These are phyloP conservation scores for Hyaloperonospora arabidopsidis DNA, from an alignment of 352 stramenopile genomes.

Conservation along the genomic window DNA sequence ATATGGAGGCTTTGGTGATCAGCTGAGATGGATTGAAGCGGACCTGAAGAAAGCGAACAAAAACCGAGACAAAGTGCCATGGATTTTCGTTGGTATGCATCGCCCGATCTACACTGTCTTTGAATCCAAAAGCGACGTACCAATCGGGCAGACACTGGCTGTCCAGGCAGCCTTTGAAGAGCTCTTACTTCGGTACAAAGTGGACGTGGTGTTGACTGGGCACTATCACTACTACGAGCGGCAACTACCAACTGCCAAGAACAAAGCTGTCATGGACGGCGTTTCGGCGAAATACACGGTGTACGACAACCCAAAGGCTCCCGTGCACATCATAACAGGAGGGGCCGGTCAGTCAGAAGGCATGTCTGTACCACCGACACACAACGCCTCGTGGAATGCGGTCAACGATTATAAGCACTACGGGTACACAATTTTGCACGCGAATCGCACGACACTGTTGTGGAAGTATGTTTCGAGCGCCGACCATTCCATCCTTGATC, in stretches of 20 bases:
- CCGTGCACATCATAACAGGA: conserved; percentile 66
- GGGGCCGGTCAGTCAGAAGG: conserved; percentile 57
- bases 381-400: conserved; percentile 38
- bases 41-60: conserved; percentile 58
- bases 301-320: conserved; percentile 58
- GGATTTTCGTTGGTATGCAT: conserved; percentile 82
- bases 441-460: conserved; percentile 24
- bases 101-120: conserved; percentile 60
- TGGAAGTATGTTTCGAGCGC: conserved; percentile 30
- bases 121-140: neutral
- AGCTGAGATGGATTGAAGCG: conserved; percentile 36
- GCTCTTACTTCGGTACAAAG: conserved; percentile 79
- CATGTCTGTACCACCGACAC: conserved; percentile 14
- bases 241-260: conserved; percentile 45
- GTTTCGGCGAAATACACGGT: conserved; percentile 41
- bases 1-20: neutral
- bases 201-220: conserved; percentile 78
- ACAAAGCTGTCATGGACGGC: conserved; percentile 32
- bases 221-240: conserved; percentile 86
- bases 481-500: conserved; percentile 25
- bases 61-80: conserved; percentile 58
- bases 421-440: conserved; percentile 38
- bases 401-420: conserved; percentile 35
- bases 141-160: neutral
- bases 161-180: conserved; percentile 71